A percentile compares a stretch with the other conserved stretches of the same genome.
Evolutionary conservation across 2,329 filamentous ascomycete species (phyloP).

Genomic region (Colletotrichum karsti): DNA sequence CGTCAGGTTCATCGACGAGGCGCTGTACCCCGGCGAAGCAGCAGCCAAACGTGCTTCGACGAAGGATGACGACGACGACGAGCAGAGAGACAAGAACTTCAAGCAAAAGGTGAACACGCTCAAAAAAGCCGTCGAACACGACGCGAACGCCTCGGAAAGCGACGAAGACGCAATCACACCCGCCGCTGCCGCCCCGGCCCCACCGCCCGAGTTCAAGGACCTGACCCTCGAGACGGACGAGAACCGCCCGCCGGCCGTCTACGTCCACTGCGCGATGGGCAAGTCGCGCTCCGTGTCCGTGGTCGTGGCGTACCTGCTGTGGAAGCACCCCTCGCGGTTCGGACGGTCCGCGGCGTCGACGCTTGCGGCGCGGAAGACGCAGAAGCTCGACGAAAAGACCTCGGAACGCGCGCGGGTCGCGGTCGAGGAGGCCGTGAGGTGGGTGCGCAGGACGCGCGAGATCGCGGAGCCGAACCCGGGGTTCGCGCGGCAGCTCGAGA

Average conservation of each 20-base stretch:
- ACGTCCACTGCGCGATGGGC: conserved; percentile 86
- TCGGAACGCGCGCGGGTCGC: conserved; percentile 54
- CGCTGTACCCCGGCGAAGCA: conserved; percentile 52
- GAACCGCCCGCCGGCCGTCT: conserved; percentile 51
- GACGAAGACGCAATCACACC: conserved; percentile 20
- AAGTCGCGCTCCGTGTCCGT: conserved; percentile 92
- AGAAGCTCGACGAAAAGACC: conserved; percentile 27
- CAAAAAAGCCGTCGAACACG: conserved; percentile 7
- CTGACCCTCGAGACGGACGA: conserved; percentile 26
- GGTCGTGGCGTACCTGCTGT: conserved; percentile 86
- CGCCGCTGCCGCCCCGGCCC: neutral
- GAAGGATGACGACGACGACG: neutral
- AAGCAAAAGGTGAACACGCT: conserved; percentile 16
- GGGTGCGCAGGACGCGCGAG: conserved; percentile 75
- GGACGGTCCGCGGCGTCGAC: conserved; percentile 53
- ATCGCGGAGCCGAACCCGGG: conserved; percentile 90
- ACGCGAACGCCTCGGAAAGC: neutral
- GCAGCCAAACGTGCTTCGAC: neutral
- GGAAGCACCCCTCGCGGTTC: conserved; percentile 66
- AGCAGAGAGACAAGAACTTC: neutral
- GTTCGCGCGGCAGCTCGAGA: conserved; percentile 87
- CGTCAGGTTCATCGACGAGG: conserved; percentile 85
- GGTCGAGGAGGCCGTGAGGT: conserved; percentile 68
- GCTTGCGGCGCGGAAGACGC: conserved; percentile 10
- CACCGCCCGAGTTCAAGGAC: conserved; percentile 6